These are phyloP conservation scores for Fusarium pilosicola DNA, from an alignment of 2,329 filamentous ascomycete genomes.

Conservation along the genomic window DNA sequence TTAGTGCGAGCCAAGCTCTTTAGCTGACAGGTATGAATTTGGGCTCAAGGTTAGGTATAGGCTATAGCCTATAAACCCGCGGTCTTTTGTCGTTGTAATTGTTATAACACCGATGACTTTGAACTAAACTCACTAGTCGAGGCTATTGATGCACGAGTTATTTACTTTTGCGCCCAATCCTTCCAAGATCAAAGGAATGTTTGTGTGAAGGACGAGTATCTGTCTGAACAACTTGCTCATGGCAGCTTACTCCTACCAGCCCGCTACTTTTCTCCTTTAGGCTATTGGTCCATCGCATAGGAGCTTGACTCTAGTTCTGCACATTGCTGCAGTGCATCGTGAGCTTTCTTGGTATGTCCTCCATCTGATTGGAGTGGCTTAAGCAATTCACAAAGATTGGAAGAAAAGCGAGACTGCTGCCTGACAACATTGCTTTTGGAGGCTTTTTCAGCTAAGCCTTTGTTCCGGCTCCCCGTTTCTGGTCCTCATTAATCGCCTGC, in stretches of 20 bases:
- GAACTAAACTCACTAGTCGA: neutral
- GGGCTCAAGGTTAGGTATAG: neutral
- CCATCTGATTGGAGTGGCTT: neutral
- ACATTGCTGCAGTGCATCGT: neutral
- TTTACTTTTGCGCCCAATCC: neutral
- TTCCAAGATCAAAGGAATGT: neutral
- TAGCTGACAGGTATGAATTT: neutral
- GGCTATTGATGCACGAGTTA: neutral
- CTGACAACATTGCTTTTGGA: neutral
- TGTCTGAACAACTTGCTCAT: neutral
- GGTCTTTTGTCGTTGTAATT: neutral
- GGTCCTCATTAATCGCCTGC: neutral
- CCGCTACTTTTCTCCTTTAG: fast-evolving
- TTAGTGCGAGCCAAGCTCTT: neutral
- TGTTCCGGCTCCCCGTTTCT: neutral
- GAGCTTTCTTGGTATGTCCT: neutral
- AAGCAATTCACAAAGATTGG: neutral
- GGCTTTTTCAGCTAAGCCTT: neutral
- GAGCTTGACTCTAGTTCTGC: neutral
- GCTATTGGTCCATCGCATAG: neutral
- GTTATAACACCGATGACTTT: neutral
- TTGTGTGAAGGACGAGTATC: neutral
- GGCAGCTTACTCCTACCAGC: neutral
- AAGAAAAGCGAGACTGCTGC: neutral
- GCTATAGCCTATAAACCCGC: neutral